Evolutionary conservation across 2,329 filamentous ascomycete genomes (phyloP).

Genomic region (Trichoderma pleuroti): DNA sequence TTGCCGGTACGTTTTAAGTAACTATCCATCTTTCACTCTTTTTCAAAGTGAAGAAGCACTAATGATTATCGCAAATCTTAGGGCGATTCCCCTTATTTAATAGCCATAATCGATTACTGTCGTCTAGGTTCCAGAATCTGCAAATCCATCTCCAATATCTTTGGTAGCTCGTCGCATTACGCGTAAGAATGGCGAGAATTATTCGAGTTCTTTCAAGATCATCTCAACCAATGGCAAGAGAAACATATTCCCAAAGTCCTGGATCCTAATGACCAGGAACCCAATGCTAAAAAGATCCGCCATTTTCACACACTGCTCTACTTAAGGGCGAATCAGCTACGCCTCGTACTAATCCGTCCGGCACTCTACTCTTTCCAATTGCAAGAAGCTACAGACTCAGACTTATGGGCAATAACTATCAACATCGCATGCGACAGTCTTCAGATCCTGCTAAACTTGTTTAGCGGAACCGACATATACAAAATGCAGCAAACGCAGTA

Average conservation of each 20-base stretch:
- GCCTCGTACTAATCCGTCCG: not conserved
- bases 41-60: not conserved
- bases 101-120: not conserved
- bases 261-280: not conserved
- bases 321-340: not conserved
- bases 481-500: not conserved
- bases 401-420: not conserved
- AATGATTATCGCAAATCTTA: not conserved
- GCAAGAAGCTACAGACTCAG: not conserved
- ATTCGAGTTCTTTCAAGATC: not conserved
- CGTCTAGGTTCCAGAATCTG: not conserved
- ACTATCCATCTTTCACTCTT: not conserved
- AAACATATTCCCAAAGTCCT: not conserved
- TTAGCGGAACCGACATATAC: not conserved
- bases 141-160: not conserved
- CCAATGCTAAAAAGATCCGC: not conserved
- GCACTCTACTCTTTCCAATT: not conserved
- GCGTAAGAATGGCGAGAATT: not conserved
- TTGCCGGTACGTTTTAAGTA: not conserved
- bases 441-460: not conserved
- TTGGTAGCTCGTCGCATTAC: not conserved
- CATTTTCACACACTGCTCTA: not conserved
- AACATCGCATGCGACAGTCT: not conserved
- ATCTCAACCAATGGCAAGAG: not conserved
- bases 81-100: not conserved